Evolutionary conservation across 2,329 filamentous ascomycete species (phyloP), one percentile per base, ranked within the genome.

Genomic region (Epichloe gansuensis): DNA sequence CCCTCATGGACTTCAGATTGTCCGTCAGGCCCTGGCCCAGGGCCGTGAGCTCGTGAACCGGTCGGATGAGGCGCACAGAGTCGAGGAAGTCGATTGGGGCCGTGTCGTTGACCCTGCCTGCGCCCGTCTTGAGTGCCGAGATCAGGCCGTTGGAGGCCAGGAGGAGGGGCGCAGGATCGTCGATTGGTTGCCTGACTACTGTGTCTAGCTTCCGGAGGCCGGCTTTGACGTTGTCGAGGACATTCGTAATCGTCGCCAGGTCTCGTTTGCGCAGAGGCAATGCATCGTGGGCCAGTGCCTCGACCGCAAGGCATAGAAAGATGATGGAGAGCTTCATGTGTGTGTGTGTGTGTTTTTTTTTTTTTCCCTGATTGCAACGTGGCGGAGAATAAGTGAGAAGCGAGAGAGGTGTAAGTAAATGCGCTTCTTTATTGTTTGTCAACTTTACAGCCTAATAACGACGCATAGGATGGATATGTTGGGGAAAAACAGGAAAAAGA

Each of bases 321-420:
- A 46, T 13, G 63, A 63, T 35, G 60, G 61, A 40, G 34, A 40
- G 23, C 49, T 46, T 51, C 49, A 51, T 51, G 6, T 35, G 35
- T 21, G 17, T 21, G 17, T 17, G 17, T 17, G 17, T 17, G 17
- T 17, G 17, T 21, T 21, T 21, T 21, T 17, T 17, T 17, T 17
- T 17, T 21, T 21, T 21, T 41, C 13, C 15, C n/a, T 15, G n/a
- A 9, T 4, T 15, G n/a, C 17, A 41, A 21, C 1, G 27, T 3
- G 27, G 8, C 8, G 3, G 27, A 31, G 27, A 4, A 31, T 31
- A 31, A 11, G 27, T 31, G 27, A 3, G 11, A 41, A 4, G 39
- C 17, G 15, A 8, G n/a, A 15, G 5, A 11, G 17, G 8, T 41
- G 39, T 21, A 21, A 8, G 9, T 4, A 17, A 41, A 11, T 2